Conservation (phyloP, 768 basidiomycete species). For the Collybiopsis luxurians region DNA sequence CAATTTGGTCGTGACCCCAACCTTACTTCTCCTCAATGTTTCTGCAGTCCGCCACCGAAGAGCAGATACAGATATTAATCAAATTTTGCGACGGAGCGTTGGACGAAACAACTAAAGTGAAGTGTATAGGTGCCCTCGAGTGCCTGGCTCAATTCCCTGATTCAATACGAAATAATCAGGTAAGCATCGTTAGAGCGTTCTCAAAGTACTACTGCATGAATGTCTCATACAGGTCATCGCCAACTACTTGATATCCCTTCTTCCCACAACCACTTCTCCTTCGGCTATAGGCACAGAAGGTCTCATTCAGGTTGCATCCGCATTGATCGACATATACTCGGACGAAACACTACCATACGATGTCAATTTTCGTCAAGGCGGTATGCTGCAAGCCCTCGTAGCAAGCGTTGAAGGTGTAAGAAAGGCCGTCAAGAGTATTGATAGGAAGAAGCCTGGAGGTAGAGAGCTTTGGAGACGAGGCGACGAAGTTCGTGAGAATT, state of each 20-base stretch:
- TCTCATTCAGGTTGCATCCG: conserved; percentile 74
- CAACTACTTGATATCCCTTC: conserved; percentile 60
- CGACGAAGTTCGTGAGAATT: conserved; percentile 74
- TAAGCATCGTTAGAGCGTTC: conserved; percentile 21
- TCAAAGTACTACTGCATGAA: neutral
- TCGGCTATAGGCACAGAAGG: conserved; percentile 59
- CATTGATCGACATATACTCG: conserved; percentile 90
- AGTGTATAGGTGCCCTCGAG: conserved; percentile 84
- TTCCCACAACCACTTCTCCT: conserved; percentile 41
- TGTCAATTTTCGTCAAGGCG: conserved; percentile 67
- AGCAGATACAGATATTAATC: conserved; percentile 64
- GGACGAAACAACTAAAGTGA: conserved; percentile 59
- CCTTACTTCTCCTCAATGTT: neutral
- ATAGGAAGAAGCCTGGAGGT: conserved; percentile 64
- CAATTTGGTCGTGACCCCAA: neutral
- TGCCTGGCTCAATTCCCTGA: conserved; percentile 71
- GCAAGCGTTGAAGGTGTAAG: conserved; percentile 62
- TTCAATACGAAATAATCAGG: conserved; percentile 66
- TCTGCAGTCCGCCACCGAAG: conserved; percentile 51
- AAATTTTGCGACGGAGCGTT: conserved; percentile 56
- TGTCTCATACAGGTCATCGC: conserved; percentile 51
- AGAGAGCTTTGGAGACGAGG: conserved; percentile 64
- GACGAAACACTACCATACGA: conserved; percentile 84
- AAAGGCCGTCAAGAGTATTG: conserved; percentile 61
- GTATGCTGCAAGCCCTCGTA: conserved; percentile 52